Base-by-base conservation (phyloP, 78 protist genomes). In the Blattamonas nauphoetae region DNA sequence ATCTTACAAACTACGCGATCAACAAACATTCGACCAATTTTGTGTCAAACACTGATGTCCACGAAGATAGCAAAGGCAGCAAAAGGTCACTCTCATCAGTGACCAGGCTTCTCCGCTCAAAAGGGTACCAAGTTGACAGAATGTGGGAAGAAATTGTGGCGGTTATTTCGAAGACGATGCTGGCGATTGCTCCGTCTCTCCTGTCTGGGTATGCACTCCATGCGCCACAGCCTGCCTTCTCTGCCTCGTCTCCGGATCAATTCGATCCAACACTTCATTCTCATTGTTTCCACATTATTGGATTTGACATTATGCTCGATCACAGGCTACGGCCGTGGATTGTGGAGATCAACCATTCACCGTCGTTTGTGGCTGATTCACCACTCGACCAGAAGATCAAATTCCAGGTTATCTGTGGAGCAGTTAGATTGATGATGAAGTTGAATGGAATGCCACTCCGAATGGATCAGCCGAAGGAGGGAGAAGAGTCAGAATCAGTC, bases 321-420 rank as follows among this genome's bases (percentile, higher is more conserved):
- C 6, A 79, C 41, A n/a, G 83, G 45, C 83, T 79, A 5, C 83
- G 83, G 42, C 83, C 83, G 83, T 79, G 83, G 83, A 79, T 79
- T 21, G 43, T 79, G 29, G 43, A 79, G 41, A 79, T 79, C 83
- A 79, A 79, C 83, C 83, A 79, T 21, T 79, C 83, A 79, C 83
- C 83, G 41, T 79, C 83, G 41, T 21, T 79, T 6, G 43, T 79
- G 83, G 4, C 42, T 11, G 83, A 79, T 11, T 6, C 83, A 21
- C 43, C 6, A 5, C 83, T 79, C 83, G 83, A 79, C 41, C 21
- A 21, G 43, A 6, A 21, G 43, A 79, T 79, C 41, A 79, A 79
- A 11, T 6, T 33, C 32, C 83, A 38, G 83, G 43, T 79, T 6
- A 21, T 79, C 83, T 33, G 43, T 11, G 33, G 45, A 11, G 83